Evolutionary conservation across 192 early-diverging fungal genomes (phyloP).

Genomic region (Gonapodya sp.): DNA sequence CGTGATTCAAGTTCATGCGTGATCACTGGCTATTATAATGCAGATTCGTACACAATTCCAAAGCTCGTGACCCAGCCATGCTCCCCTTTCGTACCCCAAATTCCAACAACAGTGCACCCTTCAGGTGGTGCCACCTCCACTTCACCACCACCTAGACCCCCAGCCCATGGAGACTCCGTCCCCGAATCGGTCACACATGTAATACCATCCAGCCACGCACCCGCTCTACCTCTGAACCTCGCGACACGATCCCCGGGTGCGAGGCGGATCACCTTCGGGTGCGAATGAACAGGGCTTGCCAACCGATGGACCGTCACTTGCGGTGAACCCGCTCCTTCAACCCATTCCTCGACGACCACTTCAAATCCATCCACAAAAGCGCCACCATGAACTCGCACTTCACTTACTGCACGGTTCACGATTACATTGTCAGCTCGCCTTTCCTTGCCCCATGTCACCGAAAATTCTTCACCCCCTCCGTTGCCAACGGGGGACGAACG

Average conservation of each 20-base stretch:
- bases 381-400: constrained; percentile 29
- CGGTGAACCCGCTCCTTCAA: background rate
- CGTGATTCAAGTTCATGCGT: too few relatives aligned
- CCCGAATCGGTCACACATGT: constrained; percentile 43
- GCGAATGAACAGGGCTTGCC: background rate
- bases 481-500: background rate
- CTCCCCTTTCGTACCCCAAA: background rate
- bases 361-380: constrained; percentile 28
- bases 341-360: constrained; percentile 23
- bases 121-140: constrained; percentile 12
- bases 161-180: constrained; percentile 41
- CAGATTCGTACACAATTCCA: background rate
- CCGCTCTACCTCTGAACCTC: constrained; percentile 36
- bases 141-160: constrained; percentile 35
- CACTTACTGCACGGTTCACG: constrained; percentile 41
- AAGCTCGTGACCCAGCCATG: background rate
- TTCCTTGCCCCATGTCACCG: background rate
- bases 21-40: too few relatives aligned
- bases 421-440: background rate
- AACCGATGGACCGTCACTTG: background rate
- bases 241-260: constrained; percentile 35
- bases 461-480: background rate
- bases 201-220: constrained; percentile 52
- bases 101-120: background rate
- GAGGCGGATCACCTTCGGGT: constrained; percentile 21